Conservation (phyloP, 140 eudicot species). For the Senecio squalidus region DNA sequence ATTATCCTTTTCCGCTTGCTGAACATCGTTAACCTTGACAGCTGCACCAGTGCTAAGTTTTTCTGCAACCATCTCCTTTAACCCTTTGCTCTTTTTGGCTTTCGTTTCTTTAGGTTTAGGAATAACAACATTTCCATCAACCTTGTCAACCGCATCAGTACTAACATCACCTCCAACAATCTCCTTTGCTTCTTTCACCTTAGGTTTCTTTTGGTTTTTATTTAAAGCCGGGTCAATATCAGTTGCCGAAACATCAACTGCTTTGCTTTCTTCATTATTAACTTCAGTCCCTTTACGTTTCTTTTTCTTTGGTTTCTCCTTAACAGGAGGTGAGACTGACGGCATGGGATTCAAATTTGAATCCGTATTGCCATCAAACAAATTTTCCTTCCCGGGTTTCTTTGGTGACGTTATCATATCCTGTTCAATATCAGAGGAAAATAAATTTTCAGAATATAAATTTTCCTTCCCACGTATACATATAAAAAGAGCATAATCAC, state of each 20-base stretch:
- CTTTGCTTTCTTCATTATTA: not conserved
- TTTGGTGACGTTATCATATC: conserved; percentile 42
- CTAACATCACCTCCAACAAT: not conserved
- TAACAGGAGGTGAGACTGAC: conserved; percentile 9
- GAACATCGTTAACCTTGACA: too few relatives aligned
- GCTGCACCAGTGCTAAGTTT: not conserved
- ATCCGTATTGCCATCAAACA: conserved; percentile 42
- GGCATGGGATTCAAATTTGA: conserved; percentile 15
- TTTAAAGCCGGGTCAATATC: not conserved
- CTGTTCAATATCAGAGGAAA: conserved; percentile 29
- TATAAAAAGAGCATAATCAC: not conserved
- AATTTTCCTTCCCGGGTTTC: conserved; percentile 65
- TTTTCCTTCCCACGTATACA: not conserved
- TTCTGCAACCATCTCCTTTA: not conserved
- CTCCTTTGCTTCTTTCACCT: conserved; percentile 14
- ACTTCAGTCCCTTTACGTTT: conserved; percentile 20
- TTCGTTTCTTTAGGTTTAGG: not conserved
- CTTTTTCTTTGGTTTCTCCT: conserved; percentile 27
- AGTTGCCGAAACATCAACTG: conserved; percentile 4
- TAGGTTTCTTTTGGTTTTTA: conserved; percentile 24
- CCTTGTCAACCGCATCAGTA: not conserved
- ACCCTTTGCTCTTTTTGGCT: not conserved
- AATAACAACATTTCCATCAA: not conserved
- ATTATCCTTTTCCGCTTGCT: too few relatives aligned
- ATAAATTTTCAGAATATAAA: not conserved